Evolutionary conservation across 2,329 filamentous ascomycete genomes (phyloP).

Genomic region (Phoma herbarum): DNA sequence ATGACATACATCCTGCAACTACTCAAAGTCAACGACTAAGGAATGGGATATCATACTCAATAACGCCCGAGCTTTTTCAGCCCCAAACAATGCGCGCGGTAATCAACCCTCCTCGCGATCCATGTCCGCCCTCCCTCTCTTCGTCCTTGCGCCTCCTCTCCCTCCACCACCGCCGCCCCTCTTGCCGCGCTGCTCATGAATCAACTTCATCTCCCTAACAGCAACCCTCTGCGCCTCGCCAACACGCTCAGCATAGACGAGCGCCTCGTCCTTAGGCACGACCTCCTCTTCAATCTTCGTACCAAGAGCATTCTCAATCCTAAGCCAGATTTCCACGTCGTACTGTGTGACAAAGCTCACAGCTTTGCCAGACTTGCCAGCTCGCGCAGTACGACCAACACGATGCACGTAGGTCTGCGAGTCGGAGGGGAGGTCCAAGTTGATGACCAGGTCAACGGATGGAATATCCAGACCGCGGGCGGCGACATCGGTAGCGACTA

Average conservation of each 20-base stretch:
- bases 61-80: neutral
- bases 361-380: conserved; percentile 83
- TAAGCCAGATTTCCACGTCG: conserved; percentile 79
- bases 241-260: conserved; percentile 79
- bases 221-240: conserved; percentile 85
- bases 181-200: conserved; percentile 72
- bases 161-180: conserved; percentile 62
- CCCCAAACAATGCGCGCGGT: no score
- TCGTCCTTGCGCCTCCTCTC: conserved; percentile 41
- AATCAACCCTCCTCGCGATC: conserved; percentile 74
- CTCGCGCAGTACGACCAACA: conserved; percentile 86
- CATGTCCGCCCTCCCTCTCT: conserved; percentile 70
- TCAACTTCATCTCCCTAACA: conserved; percentile 79
- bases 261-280: conserved; percentile 81
- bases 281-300: conserved; percentile 76
- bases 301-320: conserved; percentile 84
- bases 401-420: conserved; percentile 92
- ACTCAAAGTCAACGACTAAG: neutral
- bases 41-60: neutral
- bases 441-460: conserved; percentile 86
- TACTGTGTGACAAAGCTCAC: conserved; percentile 87
- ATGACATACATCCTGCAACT: neutral
- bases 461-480: conserved; percentile 93
- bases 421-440: conserved; percentile 84
- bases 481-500: conserved; percentile 94